These are phyloP conservation scores for Parafenestella ontariensis DNA, from an alignment of 2,329 filamentous ascomycete species.

Conservation along the genomic window DNA sequence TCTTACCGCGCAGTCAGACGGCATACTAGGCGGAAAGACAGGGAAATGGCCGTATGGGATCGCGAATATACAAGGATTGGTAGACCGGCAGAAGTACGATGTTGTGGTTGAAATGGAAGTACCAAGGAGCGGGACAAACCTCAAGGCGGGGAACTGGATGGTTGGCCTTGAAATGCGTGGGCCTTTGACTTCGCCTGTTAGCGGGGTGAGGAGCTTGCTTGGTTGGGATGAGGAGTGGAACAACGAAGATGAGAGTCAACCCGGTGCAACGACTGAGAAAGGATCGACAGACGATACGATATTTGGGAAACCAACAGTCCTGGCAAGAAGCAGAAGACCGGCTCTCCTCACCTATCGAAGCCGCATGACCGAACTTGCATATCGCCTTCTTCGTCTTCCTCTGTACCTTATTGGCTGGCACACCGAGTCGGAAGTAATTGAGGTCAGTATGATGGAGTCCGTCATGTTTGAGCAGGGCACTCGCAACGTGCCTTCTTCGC, in stretches of 20 bases:
- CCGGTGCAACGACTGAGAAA: constrained; percentile 15
- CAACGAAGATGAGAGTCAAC: constrained; percentile 28
- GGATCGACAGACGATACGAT: not conserved
- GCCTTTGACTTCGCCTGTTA: constrained; percentile 12
- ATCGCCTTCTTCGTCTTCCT: constrained; percentile 57
- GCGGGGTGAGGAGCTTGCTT: constrained; percentile 25
- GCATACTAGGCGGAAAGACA: constrained; percentile 4
- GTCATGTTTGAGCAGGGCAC: constrained; percentile 68
- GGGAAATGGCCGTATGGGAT: constrained; percentile 59
- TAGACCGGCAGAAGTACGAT: constrained; percentile 81
- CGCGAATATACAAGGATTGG: constrained; percentile 51
- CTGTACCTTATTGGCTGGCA: constrained; percentile 73
- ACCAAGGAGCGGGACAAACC: constrained; percentile 78
- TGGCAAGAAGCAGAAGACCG: constrained; percentile 69
- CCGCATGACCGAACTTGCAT: constrained; percentile 35
- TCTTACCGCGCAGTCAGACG: constrained; percentile 9
- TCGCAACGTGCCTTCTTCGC: constrained; percentile 59
- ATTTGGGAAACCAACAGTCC: constrained; percentile 28
- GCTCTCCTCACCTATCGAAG: constrained; percentile 83
- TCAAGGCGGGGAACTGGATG: constrained; percentile 92
- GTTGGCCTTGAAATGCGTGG: constrained; percentile 74
- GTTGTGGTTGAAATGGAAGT: constrained; percentile 76
- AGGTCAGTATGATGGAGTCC: constrained; percentile 75
- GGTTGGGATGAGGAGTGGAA: constrained; percentile 45
- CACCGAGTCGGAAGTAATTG: constrained; percentile 68